Percentiles rank a stretch among this genome's conserved stretches.
phyloP scores from a whole-genome alignment of 192 early-diverging fungal species.

The Coemansia sp. region DNA sequence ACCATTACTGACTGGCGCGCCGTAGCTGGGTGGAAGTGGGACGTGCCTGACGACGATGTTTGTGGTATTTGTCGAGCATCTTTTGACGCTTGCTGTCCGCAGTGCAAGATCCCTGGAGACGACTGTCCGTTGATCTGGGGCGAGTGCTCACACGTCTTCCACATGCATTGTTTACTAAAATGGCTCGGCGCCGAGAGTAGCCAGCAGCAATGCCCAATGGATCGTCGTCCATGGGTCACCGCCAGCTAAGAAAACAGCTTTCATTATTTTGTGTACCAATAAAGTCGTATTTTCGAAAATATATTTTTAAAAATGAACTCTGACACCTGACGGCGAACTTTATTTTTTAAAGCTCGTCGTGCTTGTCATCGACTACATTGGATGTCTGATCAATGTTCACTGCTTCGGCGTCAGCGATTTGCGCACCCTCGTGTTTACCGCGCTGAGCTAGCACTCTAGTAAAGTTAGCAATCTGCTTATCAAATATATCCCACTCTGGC shows the following conservation, averaged over 20 bases:
- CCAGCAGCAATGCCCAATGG: conserved; percentile 86
- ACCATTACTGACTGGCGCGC: conserved; percentile 66
- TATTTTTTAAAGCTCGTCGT: conserved; percentile 38
- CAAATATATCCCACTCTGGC: conserved; percentile 92
- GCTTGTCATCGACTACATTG: conserved; percentile 1
- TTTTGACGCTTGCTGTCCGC: conserved; percentile 85
- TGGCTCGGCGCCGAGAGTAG: conserved; percentile 75
- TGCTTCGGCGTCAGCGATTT: conserved; percentile 49
- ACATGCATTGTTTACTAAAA: conserved; percentile 90
- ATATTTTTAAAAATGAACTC: not conserved
- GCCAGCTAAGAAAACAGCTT: conserved; percentile 23
- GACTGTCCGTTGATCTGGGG: conserved; percentile 89
- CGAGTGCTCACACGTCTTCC: conserved; percentile 90
- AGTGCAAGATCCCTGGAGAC: conserved; percentile 85
- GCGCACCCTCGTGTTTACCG: conserved; percentile 39
- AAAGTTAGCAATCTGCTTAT: conserved; percentile 66
- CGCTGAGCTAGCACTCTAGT: conserved; percentile 36
- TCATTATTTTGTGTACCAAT: not conserved
- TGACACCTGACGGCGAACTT: not conserved
- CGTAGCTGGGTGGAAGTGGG: conserved; percentile 90
- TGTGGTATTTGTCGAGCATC: conserved; percentile 90
- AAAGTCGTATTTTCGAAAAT: not conserved
- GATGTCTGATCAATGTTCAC: conserved; percentile 35
- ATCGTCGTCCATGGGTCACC: conserved; percentile 74
- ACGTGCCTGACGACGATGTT: conserved; percentile 78